Conservation (phyloP, 2,329 filamentous ascomycete species). For the Graphium sp. region DNA sequence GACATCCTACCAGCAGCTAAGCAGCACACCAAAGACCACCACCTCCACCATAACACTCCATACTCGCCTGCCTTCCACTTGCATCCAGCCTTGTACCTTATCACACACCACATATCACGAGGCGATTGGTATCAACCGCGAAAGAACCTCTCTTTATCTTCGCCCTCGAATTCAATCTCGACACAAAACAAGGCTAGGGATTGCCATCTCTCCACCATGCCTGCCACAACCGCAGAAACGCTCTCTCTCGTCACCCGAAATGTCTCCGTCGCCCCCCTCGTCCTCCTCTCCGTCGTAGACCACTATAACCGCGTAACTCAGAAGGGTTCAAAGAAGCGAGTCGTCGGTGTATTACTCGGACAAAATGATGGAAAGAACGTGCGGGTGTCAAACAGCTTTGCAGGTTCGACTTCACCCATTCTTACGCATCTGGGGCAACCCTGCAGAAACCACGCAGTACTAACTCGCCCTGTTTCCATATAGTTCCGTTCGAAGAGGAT, state of each 20-base stretch:
- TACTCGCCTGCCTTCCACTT: conserved; percentile 6
- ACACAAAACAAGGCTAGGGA: conserved; percentile 1
- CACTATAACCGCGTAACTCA: conserved; percentile 88
- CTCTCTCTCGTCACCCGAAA: conserved; percentile 86
- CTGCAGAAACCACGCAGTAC: background rate
- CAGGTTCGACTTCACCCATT: conserved; percentile 39
- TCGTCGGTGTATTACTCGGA: conserved; percentile 85
- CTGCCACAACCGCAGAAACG: conserved; percentile 90
- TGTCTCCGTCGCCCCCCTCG: conserved; percentile 92
- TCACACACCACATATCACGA: background rate
- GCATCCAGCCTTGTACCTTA: background rate
- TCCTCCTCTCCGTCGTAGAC: conserved; percentile 94
- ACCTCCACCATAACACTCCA: conserved; percentile 3
- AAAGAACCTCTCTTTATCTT: conserved; percentile 3
- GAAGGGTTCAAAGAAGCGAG: conserved; percentile 71
- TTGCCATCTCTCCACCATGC: conserved; percentile 48
- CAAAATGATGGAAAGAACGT: conserved; percentile 95
- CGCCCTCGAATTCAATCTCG: conserved; percentile 4
- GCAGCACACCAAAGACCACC: conserved; percentile 1
- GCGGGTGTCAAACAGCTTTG: conserved; percentile 96
- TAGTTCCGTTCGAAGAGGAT: conserved; percentile 97
- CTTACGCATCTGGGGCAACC: conserved; percentile 2
- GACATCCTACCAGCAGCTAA: conserved; percentile 8
- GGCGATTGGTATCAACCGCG: background rate
- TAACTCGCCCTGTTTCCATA: conserved; percentile 6